Base-by-base conservation (phyloP, 2,329 filamentous ascomycete genomes). In the Aspergillus transmontanensis region DNA sequence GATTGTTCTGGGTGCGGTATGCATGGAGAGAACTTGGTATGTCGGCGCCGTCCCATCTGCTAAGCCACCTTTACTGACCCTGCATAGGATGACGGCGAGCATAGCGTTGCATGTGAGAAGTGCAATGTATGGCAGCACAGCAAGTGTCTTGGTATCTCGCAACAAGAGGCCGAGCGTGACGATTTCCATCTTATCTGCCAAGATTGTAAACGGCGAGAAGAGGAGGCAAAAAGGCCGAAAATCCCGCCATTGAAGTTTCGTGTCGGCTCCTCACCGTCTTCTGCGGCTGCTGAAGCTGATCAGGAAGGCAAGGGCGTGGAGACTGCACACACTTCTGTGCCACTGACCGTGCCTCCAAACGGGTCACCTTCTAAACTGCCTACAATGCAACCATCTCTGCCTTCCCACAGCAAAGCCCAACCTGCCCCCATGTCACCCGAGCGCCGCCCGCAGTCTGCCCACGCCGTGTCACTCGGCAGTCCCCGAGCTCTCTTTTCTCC, bases 121-220 rank as follows among this genome's bases (percentile, higher is more conserved):
- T 99, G 95, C 82, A 96, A 90, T 74, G 90, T 96, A 55, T 99
- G 95, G 95, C 94, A 98, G 76, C 95, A 99, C 75, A 96, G 93
- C 82, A 92, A 91, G 71, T 99, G 95, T 74, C 86, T 97, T 64
- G 90, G 89, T 46, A 91, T 98, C 66, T 86, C 86, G 53, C 87
- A 96, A 71, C 81, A 85, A 64, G 90, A 94, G 66, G 94, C 93
- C 0, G 94, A 97, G 67, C 85, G 89, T 54, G 88, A 92, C 1
- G 91, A 96, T 68, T 98, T 98, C 72, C 89, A 92, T 65, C 97
- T 97, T 73, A 78, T 97, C 67, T 98, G 94, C 80, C 82, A 82
- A 39, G 88, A 90, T 55, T 99, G 95, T 81, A 88, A 87, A 69
- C 87, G 85, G 19, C 89, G 87, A 63, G 86, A 88, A 66, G 84